Conservation (phyloP, 805 yeast species). For the Candida sakaeoensis region DNA sequence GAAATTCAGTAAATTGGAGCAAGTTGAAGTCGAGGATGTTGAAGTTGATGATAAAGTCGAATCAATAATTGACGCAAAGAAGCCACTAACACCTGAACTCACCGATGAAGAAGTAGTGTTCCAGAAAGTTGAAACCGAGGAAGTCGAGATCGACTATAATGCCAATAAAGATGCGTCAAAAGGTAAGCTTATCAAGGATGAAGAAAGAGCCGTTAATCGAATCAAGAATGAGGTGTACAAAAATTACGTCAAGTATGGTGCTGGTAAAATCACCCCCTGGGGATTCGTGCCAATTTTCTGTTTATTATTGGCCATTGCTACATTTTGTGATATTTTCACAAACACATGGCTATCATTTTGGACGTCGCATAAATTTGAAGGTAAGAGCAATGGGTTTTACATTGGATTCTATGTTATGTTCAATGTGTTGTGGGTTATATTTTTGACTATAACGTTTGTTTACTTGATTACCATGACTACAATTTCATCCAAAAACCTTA, state of each 20-base stretch:
- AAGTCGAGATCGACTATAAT: slow-evolving; percentile 13
- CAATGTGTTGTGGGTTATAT: slow-evolving; percentile 42
- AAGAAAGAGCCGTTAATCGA: slow-evolving; percentile 55
- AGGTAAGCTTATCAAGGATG: slow-evolving; percentile 33
- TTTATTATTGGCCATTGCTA: slow-evolving; percentile 24
- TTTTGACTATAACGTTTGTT: slow-evolving; percentile 39
- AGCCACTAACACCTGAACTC: not conserved
- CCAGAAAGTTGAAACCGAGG: slow-evolving; percentile 8
- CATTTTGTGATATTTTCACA: slow-evolving; percentile 51
- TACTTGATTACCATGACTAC: slow-evolving; percentile 45
- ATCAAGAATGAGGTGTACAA: slow-evolving; percentile 30
- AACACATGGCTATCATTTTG: slow-evolving; percentile 80
- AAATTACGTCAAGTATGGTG: slow-evolving; percentile 28
- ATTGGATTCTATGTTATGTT: slow-evolving; percentile 67
- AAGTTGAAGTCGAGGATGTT: slow-evolving; percentile 10
- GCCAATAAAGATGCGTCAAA: slow-evolving; percentile 11
- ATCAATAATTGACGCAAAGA: slow-evolving; percentile 7
- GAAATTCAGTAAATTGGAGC: slow-evolving; percentile 25
- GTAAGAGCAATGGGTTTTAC: slow-evolving; percentile 49
- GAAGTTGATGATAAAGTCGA: slow-evolving; percentile 7
- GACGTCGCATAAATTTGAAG: slow-evolving; percentile 51
- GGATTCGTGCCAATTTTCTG: slow-evolving; percentile 11
- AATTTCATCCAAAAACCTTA: slow-evolving; percentile 51
- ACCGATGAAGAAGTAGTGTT: not conserved
- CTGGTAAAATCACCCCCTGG: slow-evolving; percentile 19